A percentile compares a stretch with the other conserved stretches of the same genome.
These are phyloP conservation scores for Gomphus sp. DNA, from an alignment of 1,284 basidiomycete species.

Conservation along the genomic window DNA sequence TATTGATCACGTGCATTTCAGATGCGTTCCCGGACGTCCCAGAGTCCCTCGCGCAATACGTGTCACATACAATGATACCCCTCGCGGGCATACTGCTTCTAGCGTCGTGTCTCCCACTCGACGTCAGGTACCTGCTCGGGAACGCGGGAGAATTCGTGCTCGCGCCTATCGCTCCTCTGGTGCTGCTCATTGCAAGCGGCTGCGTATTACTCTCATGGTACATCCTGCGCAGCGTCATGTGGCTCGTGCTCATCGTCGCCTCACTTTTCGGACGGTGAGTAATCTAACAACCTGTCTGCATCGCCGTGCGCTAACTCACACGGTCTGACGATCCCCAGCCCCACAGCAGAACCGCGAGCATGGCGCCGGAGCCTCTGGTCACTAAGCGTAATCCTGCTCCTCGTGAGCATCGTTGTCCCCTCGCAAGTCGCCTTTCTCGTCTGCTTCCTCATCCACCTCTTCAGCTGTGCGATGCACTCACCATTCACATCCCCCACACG, in stretches of 20 bases:
- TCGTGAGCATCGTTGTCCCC: conserved; percentile 70
- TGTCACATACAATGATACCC: conserved; percentile 28
- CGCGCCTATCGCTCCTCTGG: conserved; percentile 40
- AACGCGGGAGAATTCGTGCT: conserved; percentile 42
- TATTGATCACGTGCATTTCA: conserved; percentile 15
- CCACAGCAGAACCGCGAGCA: conserved; percentile 25
- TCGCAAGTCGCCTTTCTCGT: conserved; percentile 88
- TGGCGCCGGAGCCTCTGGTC: conserved; percentile 45
- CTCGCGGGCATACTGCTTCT: conserved; percentile 35
- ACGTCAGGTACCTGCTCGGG: conserved; percentile 46
- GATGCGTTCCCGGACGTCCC: conserved; percentile 36
- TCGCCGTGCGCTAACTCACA: background rate
- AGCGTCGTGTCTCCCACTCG: conserved; percentile 48
- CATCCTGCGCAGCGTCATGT: conserved; percentile 24
- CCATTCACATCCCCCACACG: conserved; percentile 8
- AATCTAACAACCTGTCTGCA: background rate
- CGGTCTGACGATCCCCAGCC: conserved; percentile 15
- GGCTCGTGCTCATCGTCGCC: conserved; percentile 10
- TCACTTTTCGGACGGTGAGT: conserved; percentile 31
- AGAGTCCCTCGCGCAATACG: conserved; percentile 38
- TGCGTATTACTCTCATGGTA: conserved; percentile 53
- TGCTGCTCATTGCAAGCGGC: conserved; percentile 49
- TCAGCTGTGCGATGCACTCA: conserved; percentile 39
- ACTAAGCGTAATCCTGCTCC: conserved; percentile 48
- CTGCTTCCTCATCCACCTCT: conserved; percentile 69